phyloP scores from a whole-genome alignment of 352 stramenopile genomes.

The Phytopythium mirpurense region DNA sequence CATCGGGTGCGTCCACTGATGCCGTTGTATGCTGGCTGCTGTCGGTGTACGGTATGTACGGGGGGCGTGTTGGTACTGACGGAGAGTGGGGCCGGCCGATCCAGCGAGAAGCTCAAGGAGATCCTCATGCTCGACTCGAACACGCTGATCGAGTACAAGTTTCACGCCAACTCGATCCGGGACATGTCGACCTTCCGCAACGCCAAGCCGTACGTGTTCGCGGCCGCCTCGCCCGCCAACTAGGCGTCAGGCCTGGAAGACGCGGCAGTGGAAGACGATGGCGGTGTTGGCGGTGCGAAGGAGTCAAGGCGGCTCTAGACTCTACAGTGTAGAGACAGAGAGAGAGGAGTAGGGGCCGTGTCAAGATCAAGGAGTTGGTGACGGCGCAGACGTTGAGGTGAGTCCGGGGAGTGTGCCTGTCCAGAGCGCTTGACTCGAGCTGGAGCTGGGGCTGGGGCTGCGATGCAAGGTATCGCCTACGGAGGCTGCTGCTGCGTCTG shows the following conservation, averaged over 20 bases:
- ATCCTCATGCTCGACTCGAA: conserved; percentile 93
- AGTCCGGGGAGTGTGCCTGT: too few species aligned
- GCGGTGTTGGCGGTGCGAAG: too few species aligned
- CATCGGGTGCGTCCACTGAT: conserved; percentile 47
- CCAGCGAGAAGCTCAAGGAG: conserved; percentile 91
- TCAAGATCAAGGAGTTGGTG: too few species aligned
- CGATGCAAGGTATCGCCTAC: too few species aligned
- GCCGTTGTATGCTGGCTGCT: neutral
- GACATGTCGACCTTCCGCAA: conserved; percentile 94
- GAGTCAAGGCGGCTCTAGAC: too few species aligned
- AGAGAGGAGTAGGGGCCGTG: too few species aligned
- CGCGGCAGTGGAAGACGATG: neutral
- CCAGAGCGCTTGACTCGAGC: too few species aligned
- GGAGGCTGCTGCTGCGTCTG: too few species aligned
- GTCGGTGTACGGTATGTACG: too few species aligned
- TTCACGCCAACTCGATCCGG: conserved; percentile 89
- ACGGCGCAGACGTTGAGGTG: too few species aligned
- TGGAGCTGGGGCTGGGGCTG: too few species aligned
- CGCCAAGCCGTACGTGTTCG: conserved; percentile 90
- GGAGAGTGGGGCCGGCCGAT: conserved; percentile 8
- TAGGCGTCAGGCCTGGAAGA: conserved; percentile 15
- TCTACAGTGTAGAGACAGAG: too few species aligned
- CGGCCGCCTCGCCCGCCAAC: conserved; percentile 46
- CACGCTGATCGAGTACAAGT: conserved; percentile 95
- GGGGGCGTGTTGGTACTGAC: neutral